A percentile compares a stretch with the other conserved stretches of the same genome.
phyloP scores from a whole-genome alignment of 768 basidiomycete species.

The Pholiota microspora region DNA sequence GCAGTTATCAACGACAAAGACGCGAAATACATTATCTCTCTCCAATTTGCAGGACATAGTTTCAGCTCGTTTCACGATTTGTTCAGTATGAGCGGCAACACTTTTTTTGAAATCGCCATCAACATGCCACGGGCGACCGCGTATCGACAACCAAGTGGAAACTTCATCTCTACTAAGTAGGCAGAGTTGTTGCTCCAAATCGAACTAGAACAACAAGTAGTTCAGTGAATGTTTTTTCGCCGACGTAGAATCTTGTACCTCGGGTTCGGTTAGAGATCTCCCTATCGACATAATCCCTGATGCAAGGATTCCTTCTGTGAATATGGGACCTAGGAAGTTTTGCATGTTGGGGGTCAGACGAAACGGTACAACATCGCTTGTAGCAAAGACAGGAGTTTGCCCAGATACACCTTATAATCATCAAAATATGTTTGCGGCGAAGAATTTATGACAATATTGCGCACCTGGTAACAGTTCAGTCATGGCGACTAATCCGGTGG shows the following conservation, averaged over 20 bases:
- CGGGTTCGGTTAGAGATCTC: conserved; percentile 86
- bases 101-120: conserved; percentile 57
- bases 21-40: conserved; percentile 63
- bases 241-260: conserved; percentile 47
- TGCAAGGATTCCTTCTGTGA: conserved; percentile 86
- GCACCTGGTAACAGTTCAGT: conserved; percentile 87
- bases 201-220: conserved; percentile 53
- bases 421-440: neutral
- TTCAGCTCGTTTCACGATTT: conserved; percentile 77
- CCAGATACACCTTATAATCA: conserved; percentile 36
- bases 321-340: conserved; percentile 83
- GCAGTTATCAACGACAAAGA: neutral
- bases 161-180: conserved; percentile 95
- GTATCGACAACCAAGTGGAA: conserved; percentile 65
- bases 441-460: conserved; percentile 7
- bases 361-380: conserved; percentile 92
- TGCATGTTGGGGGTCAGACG: conserved; percentile 97
- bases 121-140: conserved; percentile 52
- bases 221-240: neutral
- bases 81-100: conserved; percentile 58
- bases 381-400: conserved; percentile 61
- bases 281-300: conserved; percentile 90
- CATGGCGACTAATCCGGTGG: conserved; percentile 89
- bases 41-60: conserved; percentile 85
- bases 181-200: conserved; percentile 89